Base-by-base conservation (phyloP, 768 basidiomycete species). In the Russula compacta region DNA sequence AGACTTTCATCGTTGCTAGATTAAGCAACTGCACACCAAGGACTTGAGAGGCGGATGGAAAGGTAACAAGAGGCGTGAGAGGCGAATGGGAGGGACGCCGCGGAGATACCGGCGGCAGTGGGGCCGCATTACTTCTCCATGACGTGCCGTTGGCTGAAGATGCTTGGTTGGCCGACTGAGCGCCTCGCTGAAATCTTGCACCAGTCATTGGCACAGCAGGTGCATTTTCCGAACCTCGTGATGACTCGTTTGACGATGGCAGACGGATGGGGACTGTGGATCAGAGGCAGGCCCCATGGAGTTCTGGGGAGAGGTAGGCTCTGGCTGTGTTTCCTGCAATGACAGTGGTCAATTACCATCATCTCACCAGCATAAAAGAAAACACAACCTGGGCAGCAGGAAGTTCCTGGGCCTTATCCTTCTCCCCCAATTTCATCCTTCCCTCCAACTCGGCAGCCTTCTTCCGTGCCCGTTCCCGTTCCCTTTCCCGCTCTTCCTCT, bases 381-480 rank as follows among this genome's bases (percentile, higher is more conserved):
- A n/a, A 17, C 21, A 59, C 10, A 11, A 64, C 63, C 60, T 64
- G 21, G 32, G 19, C 29, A 21, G 32, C 17, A 17, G 53, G 12
- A 17, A 12, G 17, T 42, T 54, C 40, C 49, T 56, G 36, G 21
- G 19, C 15, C 9, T 15, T 7, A 7, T 44, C 48, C 15, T 24
- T 24, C 54, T 56, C 51, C n/a, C 46, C 33, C 9, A 73, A 75
- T 63, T 81, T 83, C 70, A 87, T 81, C 69, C 77, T 83, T 57
- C 78, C 86, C 72, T 89, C 88, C 24, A 91, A 70, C 69, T 89
- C 87, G 11, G 78, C 80, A 32, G 89, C 92, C 72, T 94, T 95
- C 73, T 75, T 81, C 63, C 82, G 78, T 14, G 92, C 93, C 15
- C 92, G 78, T 67, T 93, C 91, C 66, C 83, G 82, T 71, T 87